Percentiles rank a stretch among this genome's conserved stretches.
Evolutionary conservation across 352 stramenopile species (phyloP).

Genomic region (Phytophthora brassicae): DNA sequence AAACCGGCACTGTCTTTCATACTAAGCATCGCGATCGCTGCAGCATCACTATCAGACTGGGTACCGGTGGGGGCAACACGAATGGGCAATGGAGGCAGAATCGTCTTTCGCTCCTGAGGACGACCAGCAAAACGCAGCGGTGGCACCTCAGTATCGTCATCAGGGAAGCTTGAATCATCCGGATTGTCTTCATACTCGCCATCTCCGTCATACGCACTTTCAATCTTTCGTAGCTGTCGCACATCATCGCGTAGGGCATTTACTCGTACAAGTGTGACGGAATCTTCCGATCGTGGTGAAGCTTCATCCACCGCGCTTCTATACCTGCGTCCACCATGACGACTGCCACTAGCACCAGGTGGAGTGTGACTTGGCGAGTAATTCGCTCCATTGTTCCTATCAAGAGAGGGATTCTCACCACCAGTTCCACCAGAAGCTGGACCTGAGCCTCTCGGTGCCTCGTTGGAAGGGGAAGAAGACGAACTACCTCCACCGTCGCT

Average conservation of each 20-base stretch:
- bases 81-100: conserved; percentile 24
- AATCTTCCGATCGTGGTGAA: conserved; percentile 51
- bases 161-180: conserved; percentile 47
- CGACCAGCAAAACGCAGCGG: conserved; percentile 28
- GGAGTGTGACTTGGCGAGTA: conserved; percentile 39
- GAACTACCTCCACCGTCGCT: conserved; percentile 32
- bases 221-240: conserved; percentile 66
- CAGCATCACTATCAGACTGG: conserved; percentile 79
- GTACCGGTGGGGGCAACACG: conserved; percentile 27
- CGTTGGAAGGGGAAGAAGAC: conserved; percentile 25
- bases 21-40: conserved; percentile 75
- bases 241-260: conserved; percentile 77
- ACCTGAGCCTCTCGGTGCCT: conserved; percentile 10
- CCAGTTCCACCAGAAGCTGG: conserved; percentile 3
- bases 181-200: conserved; percentile 65
- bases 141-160: conserved; percentile 32
- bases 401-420: conserved; percentile 9
- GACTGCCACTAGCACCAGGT: conserved; percentile 20
- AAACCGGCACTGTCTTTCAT: conserved; percentile 63
- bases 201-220: conserved; percentile 67
- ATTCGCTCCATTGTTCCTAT: conserved; percentile 21
- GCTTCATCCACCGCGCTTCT: conserved; percentile 29
- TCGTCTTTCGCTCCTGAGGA: conserved; percentile 27
- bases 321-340: conserved; percentile 29
- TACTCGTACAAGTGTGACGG: conserved; percentile 71